Evolutionary conservation across 495 filamentous ascomycete genomes (phyloP), one percentile per base, ranked within the genome.

Genomic region (Pseudevernia furfuracea): DNA sequence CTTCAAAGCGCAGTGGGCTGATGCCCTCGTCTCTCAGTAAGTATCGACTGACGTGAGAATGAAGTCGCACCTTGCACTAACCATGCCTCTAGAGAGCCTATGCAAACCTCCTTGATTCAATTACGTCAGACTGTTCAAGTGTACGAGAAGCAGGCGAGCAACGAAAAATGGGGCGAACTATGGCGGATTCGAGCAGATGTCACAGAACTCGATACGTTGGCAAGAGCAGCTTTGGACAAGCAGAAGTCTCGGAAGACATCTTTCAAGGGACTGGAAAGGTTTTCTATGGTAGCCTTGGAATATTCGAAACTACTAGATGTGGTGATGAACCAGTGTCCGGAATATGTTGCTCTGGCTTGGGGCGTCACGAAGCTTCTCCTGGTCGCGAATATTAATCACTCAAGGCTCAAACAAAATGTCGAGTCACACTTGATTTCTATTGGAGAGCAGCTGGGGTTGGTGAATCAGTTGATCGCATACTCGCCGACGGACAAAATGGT

Each of bases 291-390:
- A 19, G 67, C 67, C 2, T 41, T 68, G 37, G 64, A 68, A 23
- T 68, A 67, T 41, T 63, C 67, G 11, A 67, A 68, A 34, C 30
- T 69, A 15, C 66, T 69, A 30, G 67, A 69, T 61, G 67, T 69
- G 15, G 43, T 69, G 10, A 39, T 63, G 52, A 64, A 69, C 25
- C 32, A 52, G 14, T 64, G 36, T 52, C 67, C 66, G 17, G 61
- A 69, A 30, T 69, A 66, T 58, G 67, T 59, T 12, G 23, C 58
- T 25, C 43, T 67, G 41, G 58, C 58, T 11, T 69, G 67, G 67
- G 65, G 67, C 10, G 55, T 60, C 11, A 63, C 63, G 37, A 67
- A 67, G 32, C 46, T 69, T 25, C 58, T 69, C 30, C 61, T 69
- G 28, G 65, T 69, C 12, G 64, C 67, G 15, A 60, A 67, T 21